Percentiles rank a stretch among this genome's conserved stretches.
Evolutionary conservation across 331 rosid genomes (phyloP).

Genomic region (Erythrophleum ivorense): DNA sequence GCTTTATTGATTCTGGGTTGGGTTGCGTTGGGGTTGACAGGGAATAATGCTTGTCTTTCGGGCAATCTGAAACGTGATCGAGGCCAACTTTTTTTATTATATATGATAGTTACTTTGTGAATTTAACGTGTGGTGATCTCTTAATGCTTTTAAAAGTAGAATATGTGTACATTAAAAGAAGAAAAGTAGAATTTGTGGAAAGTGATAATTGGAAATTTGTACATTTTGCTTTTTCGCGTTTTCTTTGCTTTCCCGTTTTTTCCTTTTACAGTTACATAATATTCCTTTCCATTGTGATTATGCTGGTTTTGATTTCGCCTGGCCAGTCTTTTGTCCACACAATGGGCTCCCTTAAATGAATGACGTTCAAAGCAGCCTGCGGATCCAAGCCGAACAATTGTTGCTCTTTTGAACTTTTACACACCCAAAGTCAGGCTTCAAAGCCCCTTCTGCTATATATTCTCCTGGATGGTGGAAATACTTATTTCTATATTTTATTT

Average conservation of each 20-base stretch:
- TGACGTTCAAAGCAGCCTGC: too few species aligned
- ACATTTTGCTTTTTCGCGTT: neutral
- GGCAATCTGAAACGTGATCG: slow-evolving; percentile 1
- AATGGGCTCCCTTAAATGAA: too few species aligned
- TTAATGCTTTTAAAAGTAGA: slow-evolving; percentile 8
- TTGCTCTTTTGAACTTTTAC: too few species aligned
- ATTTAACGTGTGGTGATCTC: slow-evolving; percentile 30
- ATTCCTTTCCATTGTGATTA: too few species aligned
- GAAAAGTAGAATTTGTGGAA: slow-evolving; percentile 23
- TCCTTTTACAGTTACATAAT: neutral
- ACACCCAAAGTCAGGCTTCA: too few species aligned
- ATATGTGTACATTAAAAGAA: slow-evolving; percentile 19
- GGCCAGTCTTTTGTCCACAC: too few species aligned
- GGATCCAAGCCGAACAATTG: too few species aligned
- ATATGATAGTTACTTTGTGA: neutral
- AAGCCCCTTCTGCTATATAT: too few species aligned
- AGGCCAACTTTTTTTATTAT: neutral
- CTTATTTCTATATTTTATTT: too few species aligned
- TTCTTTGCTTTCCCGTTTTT: neutral
- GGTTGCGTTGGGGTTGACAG: slow-evolving; percentile 16
- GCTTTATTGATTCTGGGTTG: neutral
- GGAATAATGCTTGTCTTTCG: slow-evolving; percentile 11
- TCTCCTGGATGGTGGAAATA: too few species aligned
- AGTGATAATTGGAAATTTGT: neutral
- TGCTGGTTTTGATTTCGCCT: too few species aligned